These are phyloP conservation scores for Miamiensis avidus DNA, from an alignment of 169 alveolate genomes.

Conservation along the genomic window DNA sequence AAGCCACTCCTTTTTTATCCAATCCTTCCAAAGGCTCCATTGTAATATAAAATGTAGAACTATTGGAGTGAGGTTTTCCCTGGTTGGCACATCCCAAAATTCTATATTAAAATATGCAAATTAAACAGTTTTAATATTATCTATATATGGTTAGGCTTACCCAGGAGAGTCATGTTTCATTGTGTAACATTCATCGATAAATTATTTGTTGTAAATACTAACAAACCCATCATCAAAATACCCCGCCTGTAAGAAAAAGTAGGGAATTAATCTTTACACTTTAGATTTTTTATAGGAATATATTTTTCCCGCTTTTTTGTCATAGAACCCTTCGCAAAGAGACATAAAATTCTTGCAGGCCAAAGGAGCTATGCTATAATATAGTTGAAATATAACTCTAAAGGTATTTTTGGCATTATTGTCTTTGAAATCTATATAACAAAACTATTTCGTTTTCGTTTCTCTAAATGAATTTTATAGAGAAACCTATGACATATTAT, in stretches of 20 bases:
- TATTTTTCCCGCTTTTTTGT: conserved; percentile 45
- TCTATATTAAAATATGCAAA: too few species aligned
- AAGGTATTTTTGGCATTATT: not conserved
- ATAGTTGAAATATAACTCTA: conserved; percentile 49
- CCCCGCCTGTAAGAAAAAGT: conserved; percentile 61
- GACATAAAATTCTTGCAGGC: conserved; percentile 58
- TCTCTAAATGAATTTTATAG: too few species aligned
- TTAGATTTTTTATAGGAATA: conserved; percentile 48
- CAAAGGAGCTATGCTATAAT: conserved; percentile 56
- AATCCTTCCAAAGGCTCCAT: conserved; percentile 53
- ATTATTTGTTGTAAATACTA: conserved; percentile 49
- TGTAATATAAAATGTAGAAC: conserved; percentile 60
- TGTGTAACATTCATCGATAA: conserved; percentile 62
- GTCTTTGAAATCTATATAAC: not conserved
- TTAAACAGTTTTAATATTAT: too few species aligned
- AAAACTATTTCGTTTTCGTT: not conserved
- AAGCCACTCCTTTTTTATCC: conserved; percentile 60
- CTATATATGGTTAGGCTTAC: too few species aligned
- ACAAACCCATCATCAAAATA: conserved; percentile 44
- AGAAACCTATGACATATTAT: too few species aligned
- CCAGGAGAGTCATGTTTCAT: conserved; percentile 61
- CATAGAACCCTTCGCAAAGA: conserved; percentile 47
- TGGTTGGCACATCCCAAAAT: conserved; percentile 59
- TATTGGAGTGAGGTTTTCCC: conserved; percentile 62
- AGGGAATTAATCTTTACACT: conserved; percentile 38